Evolutionary conservation across 169 alveolate genomes (phyloP), one percentile per base, ranked within the genome.

Genomic region (Eimeria brunetti): DNA sequence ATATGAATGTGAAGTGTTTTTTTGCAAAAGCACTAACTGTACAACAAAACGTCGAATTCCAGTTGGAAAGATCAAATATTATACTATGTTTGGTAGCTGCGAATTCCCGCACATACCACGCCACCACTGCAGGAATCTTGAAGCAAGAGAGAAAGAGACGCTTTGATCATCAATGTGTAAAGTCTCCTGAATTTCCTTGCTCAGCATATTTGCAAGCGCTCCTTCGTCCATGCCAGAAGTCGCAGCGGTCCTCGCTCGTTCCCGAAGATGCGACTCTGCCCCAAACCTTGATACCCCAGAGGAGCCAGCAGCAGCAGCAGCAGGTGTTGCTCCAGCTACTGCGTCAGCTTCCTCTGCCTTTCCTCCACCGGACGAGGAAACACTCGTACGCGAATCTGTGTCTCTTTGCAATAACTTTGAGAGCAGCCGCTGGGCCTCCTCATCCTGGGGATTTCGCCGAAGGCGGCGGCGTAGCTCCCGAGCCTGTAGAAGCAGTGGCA

Each of bases 391-490:
- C 38, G 94, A 49, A 33, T 33, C 86, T 24, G 71, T 80, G 73
- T 88, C 86, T 58, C 75, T 76, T 12, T 60, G 88, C 95, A 91
- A 49, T 53, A 91, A 62, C 75, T 51, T 44, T 38, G 80, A 75
- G 81, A 91, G 91, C 73, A 58, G 73, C 30, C 27, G 91, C 58
- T 83, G 95, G 8, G 95, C 95, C 44, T 76, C 91, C 84, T 44
- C 91, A 78, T 91, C 95, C 62, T 56, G 67, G 44, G 89, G 95
- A 30, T 91, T 80, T 46, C 89, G 60, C 85, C 89, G 90, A 33
- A 91, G 95, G 69, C 95, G 95, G 49, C 95, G 89, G 27, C 89
- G 91, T 78, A 91, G 67, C 84, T 91, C 91, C 60, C 91, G 95
- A 46, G 78, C 94, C 94, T 89, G 88, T 33, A 51, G 16, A 69